phyloP scores from a whole-genome alignment of 106 monocot species.

The Vanilla planifolia region DNA sequence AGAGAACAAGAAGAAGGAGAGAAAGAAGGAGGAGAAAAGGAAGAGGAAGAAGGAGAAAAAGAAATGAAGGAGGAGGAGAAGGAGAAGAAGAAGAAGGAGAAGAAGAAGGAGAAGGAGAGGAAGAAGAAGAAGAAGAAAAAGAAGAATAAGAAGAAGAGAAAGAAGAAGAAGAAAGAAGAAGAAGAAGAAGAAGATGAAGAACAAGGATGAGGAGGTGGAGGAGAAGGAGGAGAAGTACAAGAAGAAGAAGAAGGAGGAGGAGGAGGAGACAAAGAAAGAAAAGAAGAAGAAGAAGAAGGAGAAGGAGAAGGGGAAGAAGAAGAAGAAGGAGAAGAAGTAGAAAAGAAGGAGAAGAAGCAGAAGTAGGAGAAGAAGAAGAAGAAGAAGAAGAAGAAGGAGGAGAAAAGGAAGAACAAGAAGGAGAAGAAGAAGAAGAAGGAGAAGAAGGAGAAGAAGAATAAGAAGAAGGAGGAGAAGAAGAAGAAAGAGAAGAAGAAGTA shows the following conservation, averaged over 20 bases:
- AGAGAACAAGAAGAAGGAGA: neutral
- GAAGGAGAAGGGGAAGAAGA: neutral
- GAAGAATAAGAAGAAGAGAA: no score
- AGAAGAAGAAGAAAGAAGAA: neutral
- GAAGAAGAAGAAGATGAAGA: neutral
- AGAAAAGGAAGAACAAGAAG: no score
- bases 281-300: neutral
- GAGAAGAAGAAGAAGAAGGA: no score
- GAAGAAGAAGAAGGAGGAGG: neutral
- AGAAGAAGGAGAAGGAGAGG: neutral
- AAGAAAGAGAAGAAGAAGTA: no score
- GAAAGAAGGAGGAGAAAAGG: neutral
- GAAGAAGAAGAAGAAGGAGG: neutral
- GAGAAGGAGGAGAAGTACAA: no score
- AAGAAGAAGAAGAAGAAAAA: neutral
- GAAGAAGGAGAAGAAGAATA: no score
- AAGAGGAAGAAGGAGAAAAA: neutral
- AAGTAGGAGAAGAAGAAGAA: no score
- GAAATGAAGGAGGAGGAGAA: neutral
- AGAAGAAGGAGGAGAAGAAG: no score
- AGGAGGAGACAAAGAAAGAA: neutral
- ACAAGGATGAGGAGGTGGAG: no score
- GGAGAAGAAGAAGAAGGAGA: neutral
- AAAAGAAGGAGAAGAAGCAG: no score
- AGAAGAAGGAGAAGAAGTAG: no score